Evolutionary conservation across 257 asterid genomes (phyloP), one percentile per base, ranked within the genome.

Genomic region (Penstemon eatonii): DNA sequence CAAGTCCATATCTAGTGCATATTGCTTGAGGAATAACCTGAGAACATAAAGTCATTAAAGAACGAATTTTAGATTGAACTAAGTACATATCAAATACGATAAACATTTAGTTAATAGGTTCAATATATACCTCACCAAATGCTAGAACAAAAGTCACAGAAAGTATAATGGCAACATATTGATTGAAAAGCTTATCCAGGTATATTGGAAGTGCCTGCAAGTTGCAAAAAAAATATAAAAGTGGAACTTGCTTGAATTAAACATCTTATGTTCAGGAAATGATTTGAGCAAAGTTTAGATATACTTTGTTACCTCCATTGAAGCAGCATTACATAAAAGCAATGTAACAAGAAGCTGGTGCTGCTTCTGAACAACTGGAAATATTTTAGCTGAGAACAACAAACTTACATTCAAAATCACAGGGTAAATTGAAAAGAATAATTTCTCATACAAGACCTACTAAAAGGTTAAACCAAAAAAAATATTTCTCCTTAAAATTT

Each of bases 21-120:
- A 91, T 87, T 39, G 99, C 99, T 91, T 94, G 99, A 75, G 99
- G 99, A 73, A 94, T 91, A 71, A 94, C 98, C 98, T 91, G 83
- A 57, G 40, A 74, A 43, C 49, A 72, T 45, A 65, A 58, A 41
- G 56, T 46, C 42, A 56, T 18, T 51, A 57, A 42, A 69, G 61
- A 52, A 41, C 8, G 45, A 47, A 76, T 56, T 70, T 13, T 43
- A 60, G 36, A 49, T 15, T 63, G 41, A 53, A 60, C 42, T 56
- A 56, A 55, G 18, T 1, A 7, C 13, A 67, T 49, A 66, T 62
- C 57, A 56, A 63, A 47, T 25, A 52, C 65, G 64, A 41, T 15
- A 50, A 63, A 43, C 38, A 38, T 40, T 54, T 45, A 66, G 46
- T 47, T 45, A 53, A 25, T 25, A 25, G 33, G 46, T 59, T 62